Conservation (phyloP, 306 rosid genomes). For the Sechiopsis laciniata region DNA sequence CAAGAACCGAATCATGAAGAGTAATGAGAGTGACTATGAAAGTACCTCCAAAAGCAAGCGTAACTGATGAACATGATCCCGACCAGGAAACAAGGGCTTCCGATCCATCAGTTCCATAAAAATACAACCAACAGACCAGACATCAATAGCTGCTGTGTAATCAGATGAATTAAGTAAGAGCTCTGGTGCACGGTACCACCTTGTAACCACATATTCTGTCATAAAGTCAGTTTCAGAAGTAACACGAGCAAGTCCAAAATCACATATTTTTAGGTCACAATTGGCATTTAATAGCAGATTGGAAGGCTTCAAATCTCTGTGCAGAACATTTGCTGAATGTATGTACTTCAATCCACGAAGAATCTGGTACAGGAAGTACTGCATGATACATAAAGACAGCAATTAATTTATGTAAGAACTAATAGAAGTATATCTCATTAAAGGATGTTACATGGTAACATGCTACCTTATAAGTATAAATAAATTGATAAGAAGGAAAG, state of each 20-base stretch:
- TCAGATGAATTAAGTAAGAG: constrained; percentile 84
- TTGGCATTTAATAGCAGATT: constrained; percentile 89
- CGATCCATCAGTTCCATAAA: constrained; percentile 98
- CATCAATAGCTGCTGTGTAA: constrained; percentile 96
- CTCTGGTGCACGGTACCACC: constrained; percentile 99
- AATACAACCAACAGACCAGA: constrained; percentile 96
- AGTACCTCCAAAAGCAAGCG: constrained; percentile 94
- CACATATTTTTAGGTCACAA: constrained; percentile 93
- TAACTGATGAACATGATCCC: constrained; percentile 93
- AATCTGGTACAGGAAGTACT: constrained; percentile 92
- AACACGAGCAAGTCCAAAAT: constrained; percentile 94
- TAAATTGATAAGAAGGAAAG: too few species aligned
- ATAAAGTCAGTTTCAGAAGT: constrained; percentile 95
- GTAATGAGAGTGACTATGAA: background rate
- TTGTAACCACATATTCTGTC: constrained; percentile 93
- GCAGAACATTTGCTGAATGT: constrained; percentile 93
- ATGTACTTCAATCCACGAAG: constrained; percentile 97
- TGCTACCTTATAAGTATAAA: background rate
- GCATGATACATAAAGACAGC: constrained; percentile 24
- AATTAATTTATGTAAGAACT: constrained; percentile 3
- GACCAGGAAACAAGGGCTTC: constrained; percentile 88
- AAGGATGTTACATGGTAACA: background rate
- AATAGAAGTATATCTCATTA: background rate
- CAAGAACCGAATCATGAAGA: constrained; percentile 7
- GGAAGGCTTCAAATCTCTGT: constrained; percentile 93